Evolutionary conservation across 2,329 filamentous ascomycete genomes (phyloP).

Genomic region (Colletotrichum higginsianum): DNA sequence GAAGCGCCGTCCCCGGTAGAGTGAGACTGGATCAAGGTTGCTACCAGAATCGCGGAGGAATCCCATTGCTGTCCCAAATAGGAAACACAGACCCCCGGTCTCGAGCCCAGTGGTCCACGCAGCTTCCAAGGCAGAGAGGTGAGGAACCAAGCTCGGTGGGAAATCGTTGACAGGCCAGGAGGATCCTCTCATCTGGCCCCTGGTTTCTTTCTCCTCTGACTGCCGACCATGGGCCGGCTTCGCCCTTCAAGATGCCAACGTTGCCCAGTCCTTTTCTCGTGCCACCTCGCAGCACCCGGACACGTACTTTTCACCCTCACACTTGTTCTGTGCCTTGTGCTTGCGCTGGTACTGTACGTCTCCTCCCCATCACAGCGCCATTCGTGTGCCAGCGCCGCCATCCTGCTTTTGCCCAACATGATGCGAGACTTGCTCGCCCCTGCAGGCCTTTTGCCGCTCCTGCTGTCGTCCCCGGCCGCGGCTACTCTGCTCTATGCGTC

Average conservation of each 20-base stretch:
- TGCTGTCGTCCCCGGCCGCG: conserved; percentile 49
- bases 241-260: conserved; percentile 23
- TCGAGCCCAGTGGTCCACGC: conserved; percentile 25
- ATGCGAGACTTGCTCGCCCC: conserved; percentile 39
- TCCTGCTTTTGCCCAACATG: conserved; percentile 35
- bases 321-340: conserved; percentile 12
- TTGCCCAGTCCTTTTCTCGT: conserved; percentile 6
- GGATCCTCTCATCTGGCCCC: conserved; percentile 19
- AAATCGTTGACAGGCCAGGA: conserved; percentile 21
- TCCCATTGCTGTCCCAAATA: conserved; percentile 25
- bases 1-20: conserved; percentile 22
- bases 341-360: conserved; percentile 14
- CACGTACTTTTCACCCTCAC: conserved; percentile 10
- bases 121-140: conserved; percentile 14
- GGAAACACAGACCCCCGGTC: conserved; percentile 26
- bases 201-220: conserved; percentile 8
- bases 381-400: conserved; percentile 15
- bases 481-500: conserved; percentile 62
- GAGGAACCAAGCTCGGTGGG: conserved; percentile 16
- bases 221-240: conserved; percentile 30
- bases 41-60: conserved; percentile 33
- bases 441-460: conserved; percentile 36
- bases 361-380: neutral
- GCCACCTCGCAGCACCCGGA: neutral
- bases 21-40: conserved; percentile 17